Percentiles rank a stretch among this genome's conserved stretches.
phyloP scores from a whole-genome alignment of 2,329 filamentous ascomycete species.

The Botrytis fragariae region DNA sequence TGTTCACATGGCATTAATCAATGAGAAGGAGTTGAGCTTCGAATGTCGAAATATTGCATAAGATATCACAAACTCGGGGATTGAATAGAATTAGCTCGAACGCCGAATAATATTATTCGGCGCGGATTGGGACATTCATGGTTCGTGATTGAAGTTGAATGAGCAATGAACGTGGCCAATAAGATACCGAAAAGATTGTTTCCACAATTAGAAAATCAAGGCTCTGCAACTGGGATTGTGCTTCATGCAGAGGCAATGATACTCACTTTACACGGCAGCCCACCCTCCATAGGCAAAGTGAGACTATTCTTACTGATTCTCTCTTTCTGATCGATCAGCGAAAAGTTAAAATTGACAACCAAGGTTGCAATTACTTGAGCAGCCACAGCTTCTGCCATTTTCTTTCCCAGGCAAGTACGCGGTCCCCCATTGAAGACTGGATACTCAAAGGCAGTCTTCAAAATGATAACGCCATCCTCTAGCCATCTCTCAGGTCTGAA shows the following conservation, averaged over 20 bases:
- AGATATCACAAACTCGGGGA: neutral
- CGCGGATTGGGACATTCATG: neutral
- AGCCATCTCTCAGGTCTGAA: constrained; percentile 61
- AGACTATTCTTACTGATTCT: constrained; percentile 59
- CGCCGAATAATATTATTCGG: neutral
- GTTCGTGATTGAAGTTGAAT: too few species aligned
- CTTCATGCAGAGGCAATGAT: neutral
- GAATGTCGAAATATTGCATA: neutral
- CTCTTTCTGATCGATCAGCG: constrained; percentile 43
- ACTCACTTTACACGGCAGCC: constrained; percentile 45
- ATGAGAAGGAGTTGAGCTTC: neutral
- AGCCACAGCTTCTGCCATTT: constrained; percentile 61
- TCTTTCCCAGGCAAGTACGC: constrained; percentile 60
- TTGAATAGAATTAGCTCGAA: neutral
- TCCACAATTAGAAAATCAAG: neutral
- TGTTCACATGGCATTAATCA: neutral
- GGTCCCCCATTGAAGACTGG: constrained; percentile 64
- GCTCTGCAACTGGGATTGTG: neutral
- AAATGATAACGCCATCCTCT: constrained; percentile 43
- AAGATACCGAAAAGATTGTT: neutral
- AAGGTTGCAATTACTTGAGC: constrained; percentile 55
- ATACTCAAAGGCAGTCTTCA: constrained; percentile 53
- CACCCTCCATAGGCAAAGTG: constrained; percentile 62
- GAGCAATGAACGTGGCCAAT: neutral
- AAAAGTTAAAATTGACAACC: constrained; percentile 51